These are phyloP conservation scores for Rhodotorula sphaerocarpa DNA, from an alignment of 768 basidiomycete species.

Conservation along the genomic window DNA sequence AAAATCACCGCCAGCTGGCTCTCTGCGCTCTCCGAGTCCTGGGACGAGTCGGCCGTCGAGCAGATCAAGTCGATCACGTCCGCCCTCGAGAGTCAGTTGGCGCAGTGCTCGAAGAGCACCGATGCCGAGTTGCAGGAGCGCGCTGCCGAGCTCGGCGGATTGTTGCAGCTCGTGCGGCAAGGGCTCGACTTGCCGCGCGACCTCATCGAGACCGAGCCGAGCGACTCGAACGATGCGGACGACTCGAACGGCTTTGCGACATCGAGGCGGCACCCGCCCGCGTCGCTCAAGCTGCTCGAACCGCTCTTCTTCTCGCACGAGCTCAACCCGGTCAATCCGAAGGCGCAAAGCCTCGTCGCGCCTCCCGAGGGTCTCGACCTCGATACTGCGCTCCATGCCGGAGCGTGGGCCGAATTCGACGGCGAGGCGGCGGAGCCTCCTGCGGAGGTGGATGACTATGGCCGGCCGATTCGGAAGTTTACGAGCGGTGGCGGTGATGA, in stretches of 20 bases:
- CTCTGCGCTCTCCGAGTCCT: conserved; percentile 62
- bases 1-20: conserved; percentile 86
- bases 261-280: conserved; percentile 52
- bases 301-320: conserved; percentile 70
- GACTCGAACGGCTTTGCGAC: conserved; percentile 22
- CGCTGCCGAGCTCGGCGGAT: conserved; percentile 47
- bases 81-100: conserved; percentile 54
- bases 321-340: conserved; percentile 70
- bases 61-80: conserved; percentile 61
- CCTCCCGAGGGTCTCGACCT: conserved; percentile 79
- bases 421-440: conserved; percentile 12
- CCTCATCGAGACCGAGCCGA: not conserved
- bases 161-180: conserved; percentile 39
- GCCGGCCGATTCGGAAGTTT: conserved; percentile 13
- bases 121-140: conserved; percentile 90
- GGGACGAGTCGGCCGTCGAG: conserved; percentile 64
- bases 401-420: conserved; percentile 30
- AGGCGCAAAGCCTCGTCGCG: conserved; percentile 72
- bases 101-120: conserved; percentile 54
- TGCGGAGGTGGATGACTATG: conserved; percentile 39
- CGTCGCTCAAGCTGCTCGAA: conserved; percentile 74
- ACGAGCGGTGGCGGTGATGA: conserved; percentile 44
- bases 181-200: conserved; percentile 38
- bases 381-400: conserved; percentile 47
- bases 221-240: not conserved